Percentiles rank a stretch among this genome's conserved stretches.
These are phyloP conservation scores for Petunia axillaris DNA, from an alignment of 257 asterid genomes.

Conservation along the genomic window DNA sequence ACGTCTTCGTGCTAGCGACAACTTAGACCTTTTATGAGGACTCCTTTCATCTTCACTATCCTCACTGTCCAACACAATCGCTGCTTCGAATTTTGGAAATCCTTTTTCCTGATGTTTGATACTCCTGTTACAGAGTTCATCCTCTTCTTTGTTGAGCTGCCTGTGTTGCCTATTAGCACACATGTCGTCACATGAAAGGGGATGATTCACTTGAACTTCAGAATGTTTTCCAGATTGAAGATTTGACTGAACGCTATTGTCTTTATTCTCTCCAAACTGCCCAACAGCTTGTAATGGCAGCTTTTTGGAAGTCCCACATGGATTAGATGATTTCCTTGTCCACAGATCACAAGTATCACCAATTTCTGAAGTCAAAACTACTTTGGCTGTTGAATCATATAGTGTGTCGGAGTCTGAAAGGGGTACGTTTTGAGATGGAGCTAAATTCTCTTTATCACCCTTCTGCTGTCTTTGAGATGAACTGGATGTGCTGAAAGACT, in stretches of 20 bases:
- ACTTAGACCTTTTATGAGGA: slow-evolving; percentile 53
- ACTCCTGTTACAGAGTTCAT: slow-evolving; percentile 27
- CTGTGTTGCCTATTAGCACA: slow-evolving; percentile 41
- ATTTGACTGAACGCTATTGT: slow-evolving; percentile 27
- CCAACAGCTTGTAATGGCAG: slow-evolving; percentile 37
- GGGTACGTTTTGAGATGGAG: slow-evolving; percentile 31
- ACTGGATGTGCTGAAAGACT: slow-evolving; percentile 28
- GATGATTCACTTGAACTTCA: neutral
- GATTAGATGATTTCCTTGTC: slow-evolving; percentile 22
- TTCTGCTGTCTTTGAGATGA: slow-evolving; percentile 30
- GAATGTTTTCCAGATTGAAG: slow-evolving; percentile 35
- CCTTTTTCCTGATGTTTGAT: slow-evolving; percentile 33
- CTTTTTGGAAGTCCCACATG: slow-evolving; percentile 21
- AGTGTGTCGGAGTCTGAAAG: slow-evolving; percentile 30
- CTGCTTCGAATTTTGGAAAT: slow-evolving; percentile 38
- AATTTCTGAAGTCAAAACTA: slow-evolving; percentile 33
- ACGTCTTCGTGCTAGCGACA: slow-evolving; percentile 52
- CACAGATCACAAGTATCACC: slow-evolving; percentile 24
- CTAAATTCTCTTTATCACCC: slow-evolving; percentile 52
- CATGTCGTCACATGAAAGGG: slow-evolving; percentile 24
- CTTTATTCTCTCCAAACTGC: slow-evolving; percentile 32
- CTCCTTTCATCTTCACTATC: slow-evolving; percentile 66
- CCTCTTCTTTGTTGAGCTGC: slow-evolving; percentile 35
- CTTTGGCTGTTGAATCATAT: slow-evolving; percentile 5
- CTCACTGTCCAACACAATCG: slow-evolving; percentile 80